Evolutionary conservation across 2,329 filamentous ascomycete genomes (phyloP).

Genomic region (Harringtonia lauricola): DNA sequence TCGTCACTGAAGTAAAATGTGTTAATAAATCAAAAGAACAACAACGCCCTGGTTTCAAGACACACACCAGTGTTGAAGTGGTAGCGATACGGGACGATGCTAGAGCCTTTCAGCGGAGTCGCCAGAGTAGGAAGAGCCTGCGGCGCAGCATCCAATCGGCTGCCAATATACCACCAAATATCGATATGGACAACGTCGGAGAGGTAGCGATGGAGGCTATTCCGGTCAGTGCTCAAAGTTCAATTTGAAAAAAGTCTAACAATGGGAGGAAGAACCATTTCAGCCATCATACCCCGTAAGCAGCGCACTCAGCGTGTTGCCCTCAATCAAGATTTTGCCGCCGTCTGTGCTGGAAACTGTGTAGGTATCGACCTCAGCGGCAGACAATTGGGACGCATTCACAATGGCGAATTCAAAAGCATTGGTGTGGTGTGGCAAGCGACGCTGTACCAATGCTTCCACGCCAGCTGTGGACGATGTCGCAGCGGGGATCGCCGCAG

Average conservation of each 20-base stretch:
- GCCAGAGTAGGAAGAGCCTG: conserved; percentile 18
- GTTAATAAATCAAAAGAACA: neutral
- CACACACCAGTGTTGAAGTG: conserved; percentile 35
- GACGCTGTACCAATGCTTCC: conserved; percentile 4
- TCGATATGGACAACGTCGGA: conserved; percentile 29
- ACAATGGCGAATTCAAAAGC: conserved; percentile 3
- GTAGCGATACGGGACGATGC: conserved; percentile 21
- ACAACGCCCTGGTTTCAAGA: neutral
- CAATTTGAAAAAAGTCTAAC: too few species aligned
- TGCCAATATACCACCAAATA: conserved; percentile 35
- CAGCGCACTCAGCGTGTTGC: conserved; percentile 22
- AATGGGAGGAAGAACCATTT: too few species aligned
- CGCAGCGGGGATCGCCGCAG: too few species aligned
- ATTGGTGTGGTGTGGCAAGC: conserved; percentile 2
- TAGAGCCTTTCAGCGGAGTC: conserved; percentile 24
- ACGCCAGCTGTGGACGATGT: conserved; percentile 1
- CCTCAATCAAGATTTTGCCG: conserved; percentile 21
- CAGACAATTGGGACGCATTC: neutral
- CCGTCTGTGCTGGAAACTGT: neutral
- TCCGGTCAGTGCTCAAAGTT: neutral
- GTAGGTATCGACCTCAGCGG: conserved; percentile 1
- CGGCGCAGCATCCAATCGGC: conserved; percentile 22
- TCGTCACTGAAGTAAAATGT: conserved; percentile 26
- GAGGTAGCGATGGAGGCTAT: conserved; percentile 29
- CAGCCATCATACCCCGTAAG: conserved; percentile 23